Evolutionary conservation across 2,329 filamentous ascomycete species (phyloP).

Genomic region (Penicillium rolfsii): DNA sequence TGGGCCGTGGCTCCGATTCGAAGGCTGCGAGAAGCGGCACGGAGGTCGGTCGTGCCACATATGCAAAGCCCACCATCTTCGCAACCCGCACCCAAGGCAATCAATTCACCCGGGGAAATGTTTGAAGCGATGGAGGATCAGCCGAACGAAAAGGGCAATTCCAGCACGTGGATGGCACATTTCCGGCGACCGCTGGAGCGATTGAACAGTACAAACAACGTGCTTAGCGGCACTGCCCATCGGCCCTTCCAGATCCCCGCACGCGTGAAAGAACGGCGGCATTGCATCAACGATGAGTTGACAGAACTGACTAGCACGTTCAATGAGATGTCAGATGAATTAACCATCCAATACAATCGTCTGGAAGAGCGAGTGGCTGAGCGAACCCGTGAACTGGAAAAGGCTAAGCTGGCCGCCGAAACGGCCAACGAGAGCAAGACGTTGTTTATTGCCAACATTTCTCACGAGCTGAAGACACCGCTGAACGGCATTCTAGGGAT

Average conservation of each 20-base stretch:
- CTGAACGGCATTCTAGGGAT: conserved; percentile 92
- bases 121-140: conserved; percentile 3
- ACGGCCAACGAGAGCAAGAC: conserved; percentile 97
- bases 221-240: not conserved
- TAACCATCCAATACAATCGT: conserved; percentile 81
- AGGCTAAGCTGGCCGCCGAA: conserved; percentile 89
- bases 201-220: conserved; percentile 15
- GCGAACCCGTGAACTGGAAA: conserved; percentile 80
- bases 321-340: conserved; percentile 91
- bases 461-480: conserved; percentile 79
- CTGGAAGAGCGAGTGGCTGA: conserved; percentile 83
- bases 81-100: not conserved
- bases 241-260: conserved; percentile 77
- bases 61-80: conserved; percentile 25
- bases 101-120: not conserved
- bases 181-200: conserved; percentile 16
- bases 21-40: conserved; percentile 73
- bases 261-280: conserved; percentile 75
- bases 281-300: conserved; percentile 78
- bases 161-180: conserved; percentile 19
- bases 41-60: conserved; percentile 69
- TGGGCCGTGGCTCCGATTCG: conserved; percentile 79
- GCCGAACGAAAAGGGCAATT: conserved; percentile 22
- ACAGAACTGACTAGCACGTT: conserved; percentile 84
- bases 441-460: conserved; percentile 92